Evolutionary conservation across 805 yeast genomes (phyloP), one percentile per base, ranked within the genome.

Genomic region (Priceomyces carsonii): DNA sequence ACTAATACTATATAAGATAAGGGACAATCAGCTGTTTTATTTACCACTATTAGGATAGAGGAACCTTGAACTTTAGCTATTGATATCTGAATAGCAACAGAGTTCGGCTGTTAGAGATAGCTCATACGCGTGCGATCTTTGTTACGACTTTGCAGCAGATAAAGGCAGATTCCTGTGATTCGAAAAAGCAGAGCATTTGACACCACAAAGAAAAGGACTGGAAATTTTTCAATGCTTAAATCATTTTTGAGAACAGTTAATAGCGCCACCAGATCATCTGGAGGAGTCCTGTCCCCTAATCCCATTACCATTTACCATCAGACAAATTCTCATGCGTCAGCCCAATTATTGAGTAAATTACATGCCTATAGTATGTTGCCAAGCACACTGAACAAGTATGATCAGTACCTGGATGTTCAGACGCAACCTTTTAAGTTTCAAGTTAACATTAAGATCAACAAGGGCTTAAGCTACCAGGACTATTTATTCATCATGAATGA

Each of bases 231-330:
- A n/a, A 39, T 42, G 43, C 18, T 42, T 16, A 42, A 30, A 27
- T 42, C 43, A 20, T 36, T 42, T 23, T 39, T 39, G 16, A 36
- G 40, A 23, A 32, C 30, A 13, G 21, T 36, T 6, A 38, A 32
- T 19, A 32, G 23, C 29, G 17, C 18, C 20, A 7, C 33, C 15
- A 15, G 28, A 9, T 23, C n/a, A 14, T 25, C 6, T 15, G 10
- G 6, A 23, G 16, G 12, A 15, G 26, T 5, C 13, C 20, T 21
- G 22, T 25, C 33, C 7, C 17, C 26, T n/a, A 26, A 26, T 28
- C 18, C 24, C 19, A 41, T 43, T 8, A 39, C 45, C 7, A 39
- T 61, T 32, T 61, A 59, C 48, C 67, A 62, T 51, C 53, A 59
- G 44, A 33, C 65, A 17, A 39, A 50, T 28, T 51, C 57, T 18